Evolutionary conservation across 768 basidiomycete genomes (phyloP), one percentile per base, ranked within the genome.

Genomic region (Cytidiella melzeri): DNA sequence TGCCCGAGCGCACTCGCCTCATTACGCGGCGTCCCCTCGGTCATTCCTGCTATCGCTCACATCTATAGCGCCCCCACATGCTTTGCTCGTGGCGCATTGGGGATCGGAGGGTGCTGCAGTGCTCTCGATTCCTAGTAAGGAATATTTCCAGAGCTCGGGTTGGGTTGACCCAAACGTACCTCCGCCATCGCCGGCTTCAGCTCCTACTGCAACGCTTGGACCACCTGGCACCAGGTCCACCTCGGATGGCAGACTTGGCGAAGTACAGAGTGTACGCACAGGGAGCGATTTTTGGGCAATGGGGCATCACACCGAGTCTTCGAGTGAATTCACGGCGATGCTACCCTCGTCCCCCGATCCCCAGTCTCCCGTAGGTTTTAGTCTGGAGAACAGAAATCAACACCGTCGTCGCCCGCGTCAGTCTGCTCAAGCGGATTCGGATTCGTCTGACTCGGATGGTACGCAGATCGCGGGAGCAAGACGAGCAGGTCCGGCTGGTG

Each of bases 131-230:
- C 90, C 89, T 0, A 91, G 89, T 0, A 77, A 77, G 55, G 90
- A 92, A 57, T 92, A 92, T 64, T 87, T 90, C 61, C 90, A 92
- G 55, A 83, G 82, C 55, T 88, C 87, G 0, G 82, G 84, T 1
- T 92, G 89, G 87, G 78, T 84, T 2, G 82, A 81, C 50, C 43
- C 54, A 1, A 58, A 64, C 27, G 45, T 43, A 34, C 48, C 64
- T 21, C 50, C 60, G 42, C 50, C 38, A 52, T 59, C 45, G 55
- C 55, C 15, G 61, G 62, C 43, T 47, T 26, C 43, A 6, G 34
- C 40, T 25, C 41, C 47, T 4, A 18, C 24, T 21, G 34, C 37
- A 36, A 27, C 53, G 26, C 18, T 23, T 25, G 43, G 27, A n/a
- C 46, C 18, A 45, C 41, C n/a, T 41, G 19, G 1, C 23, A 25